Base-by-base conservation (phyloP, 2,329 filamentous ascomycete species). In the Thielaviopsis euricoi region DNA sequence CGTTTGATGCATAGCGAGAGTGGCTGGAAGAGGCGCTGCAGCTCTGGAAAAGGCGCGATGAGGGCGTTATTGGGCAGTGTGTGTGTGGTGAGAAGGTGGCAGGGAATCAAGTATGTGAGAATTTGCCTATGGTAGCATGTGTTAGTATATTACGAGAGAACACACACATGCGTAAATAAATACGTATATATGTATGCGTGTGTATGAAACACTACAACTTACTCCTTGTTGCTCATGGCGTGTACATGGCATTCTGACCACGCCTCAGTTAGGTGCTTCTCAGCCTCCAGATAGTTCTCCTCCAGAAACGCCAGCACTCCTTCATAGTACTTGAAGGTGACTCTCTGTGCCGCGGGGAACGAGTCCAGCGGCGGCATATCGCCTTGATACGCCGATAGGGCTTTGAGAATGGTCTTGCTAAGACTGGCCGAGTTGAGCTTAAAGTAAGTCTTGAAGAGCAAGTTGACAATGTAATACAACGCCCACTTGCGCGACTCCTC, bases 381-480 rank as follows among this genome's bases (percentile, higher is more conserved):
- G 51, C 81, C 79, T 61, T 76, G 73, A 57, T 86, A 85, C 13
- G 89, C 90, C 52, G 84, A 78, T 53, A 98, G 76, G 0, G 89
- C 89, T 63, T 85, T 87, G 52, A 98, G 76, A 54, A 97, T 85
- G 63, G 93, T 96, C 68, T 93, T 89, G 19, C 85, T 95, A 21
- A 97, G 75, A n/a, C 82, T 83, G 59, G 94, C 85, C 37, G 86
- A 87, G 71, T 95, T 95, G 62, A 97, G 76, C 74, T 88, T 94
- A 75, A 98, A 98, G 70, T 97, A 96, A 1, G 90, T 97, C 72
- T 97, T 97, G 80, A 98, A 98, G 15, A 96, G 76, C 7, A 98
- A 78, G 67, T 95, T 97, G 66, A 90, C 89, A 63, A 91, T 85
- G 69, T 89, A 90, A 73, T 98, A 98, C 53, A 95, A 87, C 6